Conservation (phyloP, 139 green algal species). For the Microglena sp. region DNA sequence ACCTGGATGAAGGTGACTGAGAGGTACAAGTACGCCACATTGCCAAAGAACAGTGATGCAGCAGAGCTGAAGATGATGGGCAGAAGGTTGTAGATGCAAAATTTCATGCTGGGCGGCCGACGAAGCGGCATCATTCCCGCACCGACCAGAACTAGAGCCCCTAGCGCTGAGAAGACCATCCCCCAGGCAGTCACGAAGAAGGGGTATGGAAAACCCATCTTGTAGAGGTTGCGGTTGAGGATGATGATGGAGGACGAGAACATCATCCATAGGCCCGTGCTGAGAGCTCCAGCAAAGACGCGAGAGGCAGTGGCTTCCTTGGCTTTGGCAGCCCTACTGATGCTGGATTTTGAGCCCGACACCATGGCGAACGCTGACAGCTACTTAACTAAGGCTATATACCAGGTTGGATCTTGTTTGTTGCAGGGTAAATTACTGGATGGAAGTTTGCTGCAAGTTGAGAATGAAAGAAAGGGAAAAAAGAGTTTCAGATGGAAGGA, state of each 20-base stretch:
- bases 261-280: slow-evolving; percentile 51
- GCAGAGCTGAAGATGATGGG: slow-evolving; percentile 10
- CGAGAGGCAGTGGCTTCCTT: background rate
- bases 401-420: too few relatives aligned
- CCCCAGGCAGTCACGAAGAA: slow-evolving; percentile 44
- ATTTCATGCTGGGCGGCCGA: slow-evolving; percentile 1
- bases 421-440: too few relatives aligned
- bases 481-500: too few relatives aligned
- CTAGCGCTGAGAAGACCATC: slow-evolving; percentile 27
- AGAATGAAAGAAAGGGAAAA: too few relatives aligned
- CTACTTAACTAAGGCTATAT: too few relatives aligned
- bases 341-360: too few relatives aligned
- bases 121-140: slow-evolving; percentile 22
- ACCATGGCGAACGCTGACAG: too few relatives aligned
- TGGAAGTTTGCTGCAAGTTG: too few relatives aligned
- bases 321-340: too few relatives aligned
- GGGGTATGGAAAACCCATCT: slow-evolving; percentile 45
- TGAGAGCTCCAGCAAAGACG: slow-evolving; percentile 28
- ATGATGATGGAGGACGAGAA: slow-evolving; percentile 53
- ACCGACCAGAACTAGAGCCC: slow-evolving; percentile 18
- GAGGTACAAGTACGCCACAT: slow-evolving; percentile 51
- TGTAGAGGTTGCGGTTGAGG: slow-evolving; percentile 54
- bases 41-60: slow-evolving; percentile 27
- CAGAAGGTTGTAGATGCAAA: slow-evolving; percentile 13
- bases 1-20: slow-evolving; percentile 64